Conservation (phyloP, 805 yeast species). For the Deakozyma indianensis region DNA sequence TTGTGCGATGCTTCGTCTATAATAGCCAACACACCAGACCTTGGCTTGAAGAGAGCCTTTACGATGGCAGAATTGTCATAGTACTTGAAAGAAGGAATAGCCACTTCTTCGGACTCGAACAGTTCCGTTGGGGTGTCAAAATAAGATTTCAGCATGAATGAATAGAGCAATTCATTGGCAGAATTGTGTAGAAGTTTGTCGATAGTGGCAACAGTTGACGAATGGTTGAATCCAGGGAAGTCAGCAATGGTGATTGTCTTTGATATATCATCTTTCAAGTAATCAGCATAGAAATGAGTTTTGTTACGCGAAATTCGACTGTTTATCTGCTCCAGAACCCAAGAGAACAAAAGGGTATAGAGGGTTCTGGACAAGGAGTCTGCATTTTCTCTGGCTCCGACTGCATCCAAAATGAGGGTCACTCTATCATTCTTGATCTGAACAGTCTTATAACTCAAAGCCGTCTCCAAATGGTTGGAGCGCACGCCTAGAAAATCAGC, state of each 20-base stretch:
- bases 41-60: conserved; percentile 32
- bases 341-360: conserved; percentile 24
- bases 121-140: conserved; percentile 24
- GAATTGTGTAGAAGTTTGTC: conserved; percentile 27
- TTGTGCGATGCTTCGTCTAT: conserved; percentile 25
- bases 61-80: conserved; percentile 44
- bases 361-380: conserved; percentile 27
- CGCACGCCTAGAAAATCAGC: conserved; percentile 26
- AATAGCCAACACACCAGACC: conserved; percentile 22
- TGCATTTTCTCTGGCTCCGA: conserved; percentile 28
- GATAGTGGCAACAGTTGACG: conserved; percentile 19
- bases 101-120: conserved; percentile 27
- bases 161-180: conserved; percentile 27
- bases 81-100: conserved; percentile 40
- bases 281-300: conserved; percentile 6
- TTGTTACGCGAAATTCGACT: conserved; percentile 18
- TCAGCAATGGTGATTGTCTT: conserved; percentile 24
- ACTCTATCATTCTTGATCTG: conserved; percentile 24
- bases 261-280: conserved; percentile 12
- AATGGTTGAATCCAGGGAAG: conserved; percentile 27
- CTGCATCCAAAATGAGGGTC: conserved; percentile 25
- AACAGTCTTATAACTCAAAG: conserved; percentile 25
- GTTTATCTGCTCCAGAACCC: conserved; percentile 26
- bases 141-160: conserved; percentile 23
- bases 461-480: conserved; percentile 22